Percentiles rank a stretch among this genome's conserved stretches.
Conservation (phyloP, 2,329 filamentous ascomycete species). For the Peltaster fructicola region DNA sequence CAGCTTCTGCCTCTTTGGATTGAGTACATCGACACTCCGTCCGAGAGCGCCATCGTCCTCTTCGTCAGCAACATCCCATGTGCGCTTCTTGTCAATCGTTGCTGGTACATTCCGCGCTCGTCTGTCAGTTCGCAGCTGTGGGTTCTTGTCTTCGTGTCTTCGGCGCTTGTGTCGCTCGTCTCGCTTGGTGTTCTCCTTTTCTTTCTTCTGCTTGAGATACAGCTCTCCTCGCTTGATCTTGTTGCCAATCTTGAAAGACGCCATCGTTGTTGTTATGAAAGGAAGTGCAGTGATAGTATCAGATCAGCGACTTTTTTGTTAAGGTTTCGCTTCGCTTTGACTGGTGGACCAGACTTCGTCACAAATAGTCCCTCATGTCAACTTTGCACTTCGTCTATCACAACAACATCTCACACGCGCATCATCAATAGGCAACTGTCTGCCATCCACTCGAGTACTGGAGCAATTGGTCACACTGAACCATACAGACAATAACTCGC, state of each 20-base stretch:
- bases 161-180: conserved; percentile 62
- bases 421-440: too few relatives aligned
- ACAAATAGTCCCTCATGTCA: too few relatives aligned
- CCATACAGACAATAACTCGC: too few relatives aligned
- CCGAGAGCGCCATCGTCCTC: conserved; percentile 20
- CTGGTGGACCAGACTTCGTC: too few relatives aligned
- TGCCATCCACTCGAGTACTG: too few relatives aligned
- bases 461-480: too few relatives aligned
- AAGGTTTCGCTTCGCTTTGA: too few relatives aligned
- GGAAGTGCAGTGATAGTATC: background rate
- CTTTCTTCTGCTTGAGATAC: conserved; percentile 64
- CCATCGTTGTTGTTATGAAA: conserved; percentile 13
- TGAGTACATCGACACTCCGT: conserved; percentile 27
- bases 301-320: too few relatives aligned
- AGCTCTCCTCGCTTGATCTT: conserved; percentile 65
- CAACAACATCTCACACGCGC: too few relatives aligned
- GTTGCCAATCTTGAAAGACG: conserved; percentile 18
- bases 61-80: conserved; percentile 50
- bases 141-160: conserved; percentile 72
- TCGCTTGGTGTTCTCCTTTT: conserved; percentile 53
- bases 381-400: too few relatives aligned
- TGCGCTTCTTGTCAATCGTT: conserved; percentile 73
- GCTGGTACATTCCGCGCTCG: conserved; percentile 60
- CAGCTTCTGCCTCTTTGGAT: conserved; percentile 27
- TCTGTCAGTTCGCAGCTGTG: conserved; percentile 53